Percentiles rank a stretch among this genome's conserved stretches.
Evolutionary conservation across 176 grass and related monocot genomes (phyloP).

Genomic region (Cenchrus purpureus): DNA sequence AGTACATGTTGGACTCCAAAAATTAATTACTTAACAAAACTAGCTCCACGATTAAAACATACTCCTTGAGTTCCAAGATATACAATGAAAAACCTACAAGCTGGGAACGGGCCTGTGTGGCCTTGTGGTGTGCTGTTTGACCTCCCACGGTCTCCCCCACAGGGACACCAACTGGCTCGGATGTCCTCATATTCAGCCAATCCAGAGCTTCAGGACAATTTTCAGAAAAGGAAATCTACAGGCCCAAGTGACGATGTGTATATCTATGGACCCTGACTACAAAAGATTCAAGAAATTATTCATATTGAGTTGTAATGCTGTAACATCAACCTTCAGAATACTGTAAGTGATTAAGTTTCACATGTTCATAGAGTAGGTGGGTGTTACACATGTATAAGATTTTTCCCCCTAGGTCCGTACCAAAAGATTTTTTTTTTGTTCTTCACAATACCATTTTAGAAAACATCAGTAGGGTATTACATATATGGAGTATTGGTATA

Average conservation of each 20-base stretch:
- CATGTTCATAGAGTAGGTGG: constrained; percentile 44
- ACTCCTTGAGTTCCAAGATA: constrained; percentile 25
- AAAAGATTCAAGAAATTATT: constrained; percentile 36
- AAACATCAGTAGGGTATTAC: constrained; percentile 24
- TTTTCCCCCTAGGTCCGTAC: background rate
- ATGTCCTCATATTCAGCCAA: background rate
- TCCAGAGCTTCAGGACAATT: background rate
- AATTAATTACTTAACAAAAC: constrained; percentile 51
- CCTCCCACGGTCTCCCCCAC: background rate
- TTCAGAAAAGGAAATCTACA: constrained; percentile 22
- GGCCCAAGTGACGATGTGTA: constrained; percentile 51
- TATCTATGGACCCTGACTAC: constrained; percentile 28
- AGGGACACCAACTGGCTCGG: background rate
- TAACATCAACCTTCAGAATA: constrained; percentile 29
- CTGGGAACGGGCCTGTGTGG: background rate
- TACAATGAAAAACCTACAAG: constrained; percentile 32
- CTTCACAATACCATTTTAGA: constrained; percentile 8
- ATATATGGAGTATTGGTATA: constrained; percentile 8
- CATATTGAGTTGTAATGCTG: constrained; percentile 35
- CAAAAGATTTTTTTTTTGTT: background rate
- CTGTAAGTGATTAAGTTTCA: constrained; percentile 36
- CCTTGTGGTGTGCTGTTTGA: background rate
- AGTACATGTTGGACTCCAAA: constrained; percentile 17
- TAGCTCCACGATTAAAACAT: constrained; percentile 42
- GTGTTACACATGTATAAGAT: constrained; percentile 51